Conservation (phyloP, 2,329 filamentous ascomycete species). For the Talaromyces sp. region DNA sequence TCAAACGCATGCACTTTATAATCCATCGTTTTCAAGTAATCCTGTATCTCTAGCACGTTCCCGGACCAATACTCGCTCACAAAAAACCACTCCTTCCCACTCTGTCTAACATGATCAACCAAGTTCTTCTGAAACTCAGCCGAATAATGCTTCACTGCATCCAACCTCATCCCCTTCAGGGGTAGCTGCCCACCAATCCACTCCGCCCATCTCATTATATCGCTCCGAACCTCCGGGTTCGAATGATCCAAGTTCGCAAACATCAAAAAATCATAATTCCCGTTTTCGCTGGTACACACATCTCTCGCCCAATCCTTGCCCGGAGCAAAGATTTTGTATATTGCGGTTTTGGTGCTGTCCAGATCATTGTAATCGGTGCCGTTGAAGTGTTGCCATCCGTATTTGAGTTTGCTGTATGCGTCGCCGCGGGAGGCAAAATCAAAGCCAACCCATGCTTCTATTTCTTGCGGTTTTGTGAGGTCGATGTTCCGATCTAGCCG, state of each 20-base stretch:
- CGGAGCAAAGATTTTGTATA: slow-evolving; percentile 63
- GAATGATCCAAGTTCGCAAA: slow-evolving; percentile 67
- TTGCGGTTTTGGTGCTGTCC: slow-evolving; percentile 52
- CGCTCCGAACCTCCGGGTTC: slow-evolving; percentile 60
- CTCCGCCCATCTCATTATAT: slow-evolving; percentile 64
- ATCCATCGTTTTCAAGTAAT: slow-evolving; percentile 58
- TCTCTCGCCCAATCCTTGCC: slow-evolving; percentile 63
- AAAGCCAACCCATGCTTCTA: slow-evolving; percentile 67
- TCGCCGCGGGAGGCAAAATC: slow-evolving; percentile 61
- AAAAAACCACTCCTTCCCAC: slow-evolving; percentile 57
- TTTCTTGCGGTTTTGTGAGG: slow-evolving; percentile 56
- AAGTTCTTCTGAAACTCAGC: slow-evolving; percentile 65
- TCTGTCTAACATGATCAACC: slow-evolving; percentile 54
- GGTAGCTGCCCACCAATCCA: slow-evolving; percentile 64
- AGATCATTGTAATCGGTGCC: slow-evolving; percentile 64
- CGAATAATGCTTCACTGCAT: slow-evolving; percentile 71
- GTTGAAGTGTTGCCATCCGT: slow-evolving; percentile 65
- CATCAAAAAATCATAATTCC: slow-evolving; percentile 69
- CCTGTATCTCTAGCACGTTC: slow-evolving; percentile 53
- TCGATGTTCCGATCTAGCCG: slow-evolving; percentile 53
- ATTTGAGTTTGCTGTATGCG: slow-evolving; percentile 60
- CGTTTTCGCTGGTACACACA: slow-evolving; percentile 58
- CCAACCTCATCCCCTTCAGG: slow-evolving; percentile 65
- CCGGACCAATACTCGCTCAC: slow-evolving; percentile 69
- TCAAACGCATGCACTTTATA: slow-evolving; percentile 64